phyloP scores from a whole-genome alignment of 257 asterid genomes.

The Penstemon davidsonii region DNA sequence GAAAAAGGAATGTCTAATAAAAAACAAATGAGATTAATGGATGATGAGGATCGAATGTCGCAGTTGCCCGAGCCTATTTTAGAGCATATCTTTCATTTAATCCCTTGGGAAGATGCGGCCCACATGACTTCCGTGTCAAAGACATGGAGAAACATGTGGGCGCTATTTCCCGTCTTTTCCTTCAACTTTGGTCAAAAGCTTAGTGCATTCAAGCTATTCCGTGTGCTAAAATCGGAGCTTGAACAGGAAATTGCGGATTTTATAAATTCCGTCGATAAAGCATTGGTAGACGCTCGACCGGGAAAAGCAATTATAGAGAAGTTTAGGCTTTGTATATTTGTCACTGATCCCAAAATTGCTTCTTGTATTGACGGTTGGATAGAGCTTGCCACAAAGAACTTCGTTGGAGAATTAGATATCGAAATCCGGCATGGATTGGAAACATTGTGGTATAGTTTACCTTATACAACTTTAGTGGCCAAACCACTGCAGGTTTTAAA shows the following conservation, averaged over 20 bases:
- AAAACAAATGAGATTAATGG: too few relatives aligned
- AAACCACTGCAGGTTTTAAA: background rate
- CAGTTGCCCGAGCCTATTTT: too few relatives aligned
- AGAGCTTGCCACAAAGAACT: background rate
- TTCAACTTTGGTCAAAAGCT: too few relatives aligned
- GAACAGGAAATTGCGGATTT: background rate
- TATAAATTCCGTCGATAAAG: background rate
- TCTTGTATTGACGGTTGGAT: conserved; percentile 1
- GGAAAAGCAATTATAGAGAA: background rate
- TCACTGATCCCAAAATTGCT: background rate
- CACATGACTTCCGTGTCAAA: too few relatives aligned
- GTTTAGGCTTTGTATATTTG: background rate
- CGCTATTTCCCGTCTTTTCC: too few relatives aligned
- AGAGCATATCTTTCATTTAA: too few relatives aligned
- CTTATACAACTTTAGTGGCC: background rate
- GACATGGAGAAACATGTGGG: too few relatives aligned
- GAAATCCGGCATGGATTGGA: background rate
- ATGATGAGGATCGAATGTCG: too few relatives aligned
- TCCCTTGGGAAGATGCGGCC: too few relatives aligned
- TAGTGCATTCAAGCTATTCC: too few relatives aligned
- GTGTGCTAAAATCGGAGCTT: background rate
- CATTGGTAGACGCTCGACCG: background rate
- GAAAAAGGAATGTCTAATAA: too few relatives aligned
- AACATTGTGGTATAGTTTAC: background rate
- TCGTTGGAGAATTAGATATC: background rate